Base-by-base conservation (phyloP, 352 stramenopile species). In the Phytophthora brassicae region DNA sequence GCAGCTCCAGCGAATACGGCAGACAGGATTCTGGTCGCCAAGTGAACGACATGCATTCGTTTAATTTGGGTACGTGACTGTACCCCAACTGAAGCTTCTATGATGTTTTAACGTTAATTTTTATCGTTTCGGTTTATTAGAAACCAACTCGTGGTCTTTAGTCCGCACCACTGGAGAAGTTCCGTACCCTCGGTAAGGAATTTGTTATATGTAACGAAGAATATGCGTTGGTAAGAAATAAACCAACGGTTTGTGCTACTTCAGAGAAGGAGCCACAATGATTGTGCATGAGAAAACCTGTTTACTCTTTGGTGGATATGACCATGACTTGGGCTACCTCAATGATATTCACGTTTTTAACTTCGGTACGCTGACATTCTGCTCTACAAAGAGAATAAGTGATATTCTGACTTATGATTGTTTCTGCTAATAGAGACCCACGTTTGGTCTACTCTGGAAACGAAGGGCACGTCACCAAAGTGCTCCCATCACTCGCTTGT, bases 291-390 rank as follows among this genome's bases (percentile, higher is more conserved):
- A 97, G 50, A 84, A 88, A 46, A 98, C 88, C 66, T 97, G 84
- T 43, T 64, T 99, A 58, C 72, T 99, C 11, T 99, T 98, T 74
- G 96, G 96, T 14, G 97, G 97, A 14, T 97, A 99, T 73, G 97
- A 99, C 66, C 96, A 96, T 3, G 98, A 96, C 6, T 71, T 75
- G 36, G 66, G 96, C 14, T 96, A 99, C 66, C 75, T 99, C 22
- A 97, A 98, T 35, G 96, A 99, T 64, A 92, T 98, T 2, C 90
- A 98, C 71, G 71, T 98, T 3, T 99, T 98, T 77, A 95, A 99
- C 66, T 98, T 99, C 62, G 80, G 92, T 80, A 54, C 23, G 65
- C 4, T n/a, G 13, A 11, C n/a, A n/a, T n/a, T n/a, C n/a, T 36
- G 14, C 11, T 16, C 43, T 29, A n/a, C n/a, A n/a, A n/a, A n/a